phyloP scores from a whole-genome alignment of 495 filamentous ascomycete species.

The Penicillium verhagenii region DNA sequence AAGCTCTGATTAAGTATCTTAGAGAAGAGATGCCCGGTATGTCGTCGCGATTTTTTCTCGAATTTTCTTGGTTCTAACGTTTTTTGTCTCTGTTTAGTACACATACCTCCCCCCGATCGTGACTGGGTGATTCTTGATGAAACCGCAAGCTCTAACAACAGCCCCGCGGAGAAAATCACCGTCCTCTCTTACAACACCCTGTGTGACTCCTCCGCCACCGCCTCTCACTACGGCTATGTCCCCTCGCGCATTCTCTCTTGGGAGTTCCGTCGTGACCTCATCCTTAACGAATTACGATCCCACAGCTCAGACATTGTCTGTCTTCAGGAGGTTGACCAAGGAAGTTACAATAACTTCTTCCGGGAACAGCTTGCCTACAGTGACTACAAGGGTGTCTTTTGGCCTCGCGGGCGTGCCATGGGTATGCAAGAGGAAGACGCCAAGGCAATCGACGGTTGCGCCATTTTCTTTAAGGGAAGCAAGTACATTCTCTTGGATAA shows the following conservation, averaged over 20 bases:
- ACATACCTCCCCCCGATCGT: constrained; percentile 69
- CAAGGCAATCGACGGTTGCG: constrained; percentile 87
- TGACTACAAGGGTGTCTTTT: constrained; percentile 92
- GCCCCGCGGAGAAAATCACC: constrained; percentile 61
- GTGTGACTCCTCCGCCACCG: constrained; percentile 87
- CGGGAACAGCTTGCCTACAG: constrained; percentile 74
- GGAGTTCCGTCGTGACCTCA: constrained; percentile 79
- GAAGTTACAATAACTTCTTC: constrained; percentile 88
- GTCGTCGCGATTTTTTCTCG: constrained; percentile 22
- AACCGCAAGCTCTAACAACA: constrained; percentile 37
- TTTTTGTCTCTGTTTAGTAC: constrained; percentile 29
- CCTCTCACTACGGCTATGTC: constrained; percentile 81
- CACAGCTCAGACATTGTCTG: constrained; percentile 85
- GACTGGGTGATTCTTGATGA: constrained; percentile 70
- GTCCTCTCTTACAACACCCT: constrained; percentile 92
- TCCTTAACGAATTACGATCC: constrained; percentile 75
- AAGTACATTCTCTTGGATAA: constrained; percentile 94
- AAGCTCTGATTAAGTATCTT: constrained; percentile 75
- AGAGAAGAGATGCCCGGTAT: constrained; percentile 80
- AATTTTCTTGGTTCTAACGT: constrained; percentile 2
- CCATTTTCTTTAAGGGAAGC: constrained; percentile 89
- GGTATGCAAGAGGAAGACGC: constrained; percentile 90
- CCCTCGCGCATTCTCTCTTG: constrained; percentile 74
- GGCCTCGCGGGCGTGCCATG: constrained; percentile 78
- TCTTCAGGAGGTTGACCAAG: constrained; percentile 87